phyloP scores from a whole-genome alignment of 108 stramenopile species.

The Skeletonema marinoi region DNA sequence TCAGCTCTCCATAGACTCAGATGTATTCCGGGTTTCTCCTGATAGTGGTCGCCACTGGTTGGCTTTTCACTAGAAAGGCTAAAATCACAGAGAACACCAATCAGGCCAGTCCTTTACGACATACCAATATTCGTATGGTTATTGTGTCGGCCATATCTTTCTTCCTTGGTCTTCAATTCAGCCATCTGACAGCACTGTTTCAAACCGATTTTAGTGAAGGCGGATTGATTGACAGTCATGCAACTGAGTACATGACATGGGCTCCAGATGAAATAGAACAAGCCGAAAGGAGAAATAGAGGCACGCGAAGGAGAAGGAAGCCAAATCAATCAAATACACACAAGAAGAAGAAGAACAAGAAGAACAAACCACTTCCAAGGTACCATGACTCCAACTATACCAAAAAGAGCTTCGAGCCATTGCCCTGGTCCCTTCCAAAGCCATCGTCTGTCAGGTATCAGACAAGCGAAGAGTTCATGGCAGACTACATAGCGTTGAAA shows the following conservation, averaged over 20 bases:
- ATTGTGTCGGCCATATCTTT: constrained; percentile 14
- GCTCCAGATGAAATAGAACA: constrained; percentile 17
- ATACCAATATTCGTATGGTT: not conserved
- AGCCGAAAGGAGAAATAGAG: not conserved
- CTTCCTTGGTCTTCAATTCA: constrained; percentile 35
- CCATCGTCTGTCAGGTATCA: constrained; percentile 7
- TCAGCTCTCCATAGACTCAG: not conserved
- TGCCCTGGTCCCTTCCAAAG: constrained; percentile 46
- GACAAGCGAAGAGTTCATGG: constrained; percentile 45
- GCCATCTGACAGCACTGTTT: constrained; percentile 4
- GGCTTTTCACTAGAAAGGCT: not conserved
- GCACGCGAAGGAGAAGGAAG: not conserved
- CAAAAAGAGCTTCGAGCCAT: constrained; percentile 12
- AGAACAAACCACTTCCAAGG: not conserved
- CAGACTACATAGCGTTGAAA: constrained; percentile 34
- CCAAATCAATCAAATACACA: not conserved
- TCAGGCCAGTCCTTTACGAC: not conserved
- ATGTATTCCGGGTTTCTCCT: not conserved
- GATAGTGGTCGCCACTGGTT: constrained; percentile 4
- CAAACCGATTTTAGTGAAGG: not conserved
- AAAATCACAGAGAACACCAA: not conserved
- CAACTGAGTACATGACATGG: constrained; percentile 7
- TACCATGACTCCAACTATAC: constrained; percentile 6
- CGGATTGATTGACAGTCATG: not conserved
- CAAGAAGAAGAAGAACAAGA: not conserved